phyloP scores from a whole-genome alignment of 2,329 filamentous ascomycete species.

The Emergomyces orientalis region DNA sequence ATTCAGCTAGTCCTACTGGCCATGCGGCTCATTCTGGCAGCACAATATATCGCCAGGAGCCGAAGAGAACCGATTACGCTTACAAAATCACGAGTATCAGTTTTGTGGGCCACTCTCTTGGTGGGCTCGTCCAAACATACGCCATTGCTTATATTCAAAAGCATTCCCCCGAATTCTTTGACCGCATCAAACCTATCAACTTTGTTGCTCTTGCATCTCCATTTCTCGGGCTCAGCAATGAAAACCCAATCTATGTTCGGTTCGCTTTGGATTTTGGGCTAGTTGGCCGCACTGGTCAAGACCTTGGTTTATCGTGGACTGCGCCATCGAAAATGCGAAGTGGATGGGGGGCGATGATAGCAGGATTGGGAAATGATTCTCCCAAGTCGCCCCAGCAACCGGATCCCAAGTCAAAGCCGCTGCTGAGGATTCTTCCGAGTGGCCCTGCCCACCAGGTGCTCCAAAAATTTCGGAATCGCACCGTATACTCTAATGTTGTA shows the following conservation, averaged over 20 bases:
- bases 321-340: constrained; percentile 75
- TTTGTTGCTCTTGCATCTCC: constrained; percentile 84
- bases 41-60: constrained; percentile 48
- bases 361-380: constrained; percentile 60
- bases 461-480: constrained; percentile 80
- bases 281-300: constrained; percentile 90
- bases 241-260: constrained; percentile 94
- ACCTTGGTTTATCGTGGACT: constrained; percentile 89
- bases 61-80: constrained; percentile 37
- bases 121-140: constrained; percentile 84
- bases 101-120: constrained; percentile 85
- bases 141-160: constrained; percentile 95
- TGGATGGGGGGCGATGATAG: constrained; percentile 81
- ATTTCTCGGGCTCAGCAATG: constrained; percentile 85
- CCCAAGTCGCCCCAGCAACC: constrained; percentile 45
- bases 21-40: constrained; percentile 34
- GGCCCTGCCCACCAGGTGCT: constrained; percentile 82
- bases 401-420: constrained; percentile 77
- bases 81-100: constrained; percentile 92
- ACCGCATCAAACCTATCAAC: constrained; percentile 75
- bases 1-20: constrained; percentile 21
- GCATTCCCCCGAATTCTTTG: constrained; percentile 84
- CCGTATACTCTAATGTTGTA: constrained; percentile 92
- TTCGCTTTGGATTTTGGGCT: constrained; percentile 94
- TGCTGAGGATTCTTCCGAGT: constrained; percentile 79